Percentiles rank a stretch among this genome's conserved stretches.
Evolutionary conservation across 2,329 filamentous ascomycete genomes (phyloP).

Genomic region (Sporothrix euskadiensis): DNA sequence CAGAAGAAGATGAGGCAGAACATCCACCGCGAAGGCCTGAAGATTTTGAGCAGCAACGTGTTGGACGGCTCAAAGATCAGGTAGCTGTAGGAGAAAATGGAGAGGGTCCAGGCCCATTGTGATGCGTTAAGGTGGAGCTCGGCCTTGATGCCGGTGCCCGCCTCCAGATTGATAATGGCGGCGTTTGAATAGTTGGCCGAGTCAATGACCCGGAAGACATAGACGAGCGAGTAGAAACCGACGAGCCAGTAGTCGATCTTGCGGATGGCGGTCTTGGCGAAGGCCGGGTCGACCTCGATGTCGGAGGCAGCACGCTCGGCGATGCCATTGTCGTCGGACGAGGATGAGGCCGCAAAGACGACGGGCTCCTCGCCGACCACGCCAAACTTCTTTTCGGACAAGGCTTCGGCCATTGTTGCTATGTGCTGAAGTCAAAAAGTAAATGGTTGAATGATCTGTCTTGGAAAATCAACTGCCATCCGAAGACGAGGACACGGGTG

Average conservation of each 20-base stretch:
- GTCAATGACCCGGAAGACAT: slow-evolving; percentile 45
- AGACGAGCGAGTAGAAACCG: slow-evolving; percentile 42
- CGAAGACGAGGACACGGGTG: too few species aligned
- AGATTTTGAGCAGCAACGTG: slow-evolving; percentile 42
- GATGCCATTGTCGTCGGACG: neutral
- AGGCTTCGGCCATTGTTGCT: neutral
- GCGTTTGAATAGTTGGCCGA: slow-evolving; percentile 45
- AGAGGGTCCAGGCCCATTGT: slow-evolving; percentile 44
- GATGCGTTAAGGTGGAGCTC: slow-evolving; percentile 39
- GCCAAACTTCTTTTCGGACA: neutral
- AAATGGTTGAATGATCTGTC: neutral
- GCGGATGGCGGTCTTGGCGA: slow-evolving; percentile 39
- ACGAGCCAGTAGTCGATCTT: slow-evolving; percentile 43
- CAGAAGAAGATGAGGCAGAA: slow-evolving; percentile 41
- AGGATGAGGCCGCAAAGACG: neutral
- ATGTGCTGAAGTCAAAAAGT: neutral
- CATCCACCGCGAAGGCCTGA: slow-evolving; percentile 42
- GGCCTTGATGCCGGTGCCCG: slow-evolving; percentile 44
- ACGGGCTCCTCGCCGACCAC: neutral
- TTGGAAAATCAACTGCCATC: neutral
- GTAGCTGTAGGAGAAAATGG: slow-evolving; percentile 46
- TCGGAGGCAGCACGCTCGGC: neutral
- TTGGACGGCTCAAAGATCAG: slow-evolving; percentile 44
- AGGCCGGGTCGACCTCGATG: slow-evolving; percentile 27
- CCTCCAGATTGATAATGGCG: slow-evolving; percentile 45